These are phyloP conservation scores for Aurinia saxatilis DNA, from an alignment of 345 rosid species.

Conservation along the genomic window DNA sequence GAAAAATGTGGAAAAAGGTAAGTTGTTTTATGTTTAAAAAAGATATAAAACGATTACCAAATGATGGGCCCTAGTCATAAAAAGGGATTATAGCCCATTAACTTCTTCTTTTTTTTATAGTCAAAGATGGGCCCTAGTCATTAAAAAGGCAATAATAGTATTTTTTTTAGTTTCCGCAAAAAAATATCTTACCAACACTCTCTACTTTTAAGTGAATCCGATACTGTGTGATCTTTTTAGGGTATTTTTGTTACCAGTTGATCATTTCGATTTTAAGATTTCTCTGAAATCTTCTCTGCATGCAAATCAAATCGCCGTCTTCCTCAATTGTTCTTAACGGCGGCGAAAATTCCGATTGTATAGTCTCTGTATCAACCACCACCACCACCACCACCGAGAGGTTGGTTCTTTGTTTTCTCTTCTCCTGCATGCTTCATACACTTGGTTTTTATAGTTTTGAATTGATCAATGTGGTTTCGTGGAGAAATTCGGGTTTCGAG, in stretches of 20 bases:
- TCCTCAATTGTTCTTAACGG: not conserved
- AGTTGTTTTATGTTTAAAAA: too few relatives aligned
- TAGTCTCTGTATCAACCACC: not conserved
- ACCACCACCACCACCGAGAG: not conserved
- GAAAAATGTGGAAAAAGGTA: too few relatives aligned
- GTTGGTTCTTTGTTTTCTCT: not conserved
- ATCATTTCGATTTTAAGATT: too few relatives aligned
- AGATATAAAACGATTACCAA: too few relatives aligned
- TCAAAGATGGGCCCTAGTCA: not conserved
- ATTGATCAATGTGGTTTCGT: not conserved
- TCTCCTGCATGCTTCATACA: not conserved
- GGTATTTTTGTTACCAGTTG: too few relatives aligned
- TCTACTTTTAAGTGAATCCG: not conserved
- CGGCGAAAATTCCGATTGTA: not conserved
- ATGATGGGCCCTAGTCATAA: too few relatives aligned
- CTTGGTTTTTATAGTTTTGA: not conserved
- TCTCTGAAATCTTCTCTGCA: not conserved
- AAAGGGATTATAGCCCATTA: too few relatives aligned
- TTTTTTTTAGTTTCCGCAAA: too few relatives aligned
- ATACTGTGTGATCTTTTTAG: not conserved
- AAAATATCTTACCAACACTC: too few relatives aligned
- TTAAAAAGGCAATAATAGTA: not conserved
- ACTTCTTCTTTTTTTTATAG: too few relatives aligned
- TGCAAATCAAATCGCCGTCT: constrained; percentile 1
- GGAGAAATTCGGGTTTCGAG: not conserved